phyloP scores from a whole-genome alignment of 495 filamentous ascomycete species.

The Lineolata rhizophorae region DNA sequence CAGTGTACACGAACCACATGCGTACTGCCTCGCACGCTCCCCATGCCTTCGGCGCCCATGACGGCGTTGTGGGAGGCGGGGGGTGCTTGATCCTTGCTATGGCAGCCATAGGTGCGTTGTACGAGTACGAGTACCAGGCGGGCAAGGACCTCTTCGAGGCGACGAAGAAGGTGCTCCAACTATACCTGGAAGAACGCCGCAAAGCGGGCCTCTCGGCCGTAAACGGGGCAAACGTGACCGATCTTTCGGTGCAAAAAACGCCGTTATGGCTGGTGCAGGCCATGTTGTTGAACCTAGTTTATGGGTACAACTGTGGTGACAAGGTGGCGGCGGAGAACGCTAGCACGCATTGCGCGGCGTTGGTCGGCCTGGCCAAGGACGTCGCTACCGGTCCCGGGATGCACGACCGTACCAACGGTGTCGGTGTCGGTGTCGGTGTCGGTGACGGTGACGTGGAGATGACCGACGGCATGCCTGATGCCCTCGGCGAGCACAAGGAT shows the following conservation, averaged over 20 bases:
- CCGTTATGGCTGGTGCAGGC: conserved; percentile 96
- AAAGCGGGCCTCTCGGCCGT: conserved; percentile 72
- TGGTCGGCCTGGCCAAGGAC: conserved; percentile 68
- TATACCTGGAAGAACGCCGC: conserved; percentile 81
- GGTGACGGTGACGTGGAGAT: conserved; percentile 7
- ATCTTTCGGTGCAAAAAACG: conserved; percentile 33
- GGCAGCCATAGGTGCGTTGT: conserved; percentile 89
- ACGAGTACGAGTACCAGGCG: conserved; percentile 58
- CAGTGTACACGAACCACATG: conserved; percentile 38
- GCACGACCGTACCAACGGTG: not conserved
- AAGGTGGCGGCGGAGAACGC: conserved; percentile 79
- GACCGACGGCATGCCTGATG: conserved; percentile 7
- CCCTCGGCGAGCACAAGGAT: conserved; percentile 45
- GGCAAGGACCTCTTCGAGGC: conserved; percentile 81
- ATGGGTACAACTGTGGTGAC: conserved; percentile 88
- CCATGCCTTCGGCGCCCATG: conserved; percentile 34
- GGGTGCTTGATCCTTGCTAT: conserved; percentile 88
- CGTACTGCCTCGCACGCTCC: conserved; percentile 27
- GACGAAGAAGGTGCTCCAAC: conserved; percentile 84
- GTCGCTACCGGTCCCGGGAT: too few relatives aligned
- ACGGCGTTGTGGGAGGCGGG: conserved; percentile 52
- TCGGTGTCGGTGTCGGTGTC: conserved; percentile 7
- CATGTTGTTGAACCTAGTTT: conserved; percentile 92
- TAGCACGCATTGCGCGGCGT: conserved; percentile 69
- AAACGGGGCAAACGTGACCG: conserved; percentile 29